Base-by-base conservation (phyloP, 805 yeast species). In the Cyberlindnera misumaiensis region DNA sequence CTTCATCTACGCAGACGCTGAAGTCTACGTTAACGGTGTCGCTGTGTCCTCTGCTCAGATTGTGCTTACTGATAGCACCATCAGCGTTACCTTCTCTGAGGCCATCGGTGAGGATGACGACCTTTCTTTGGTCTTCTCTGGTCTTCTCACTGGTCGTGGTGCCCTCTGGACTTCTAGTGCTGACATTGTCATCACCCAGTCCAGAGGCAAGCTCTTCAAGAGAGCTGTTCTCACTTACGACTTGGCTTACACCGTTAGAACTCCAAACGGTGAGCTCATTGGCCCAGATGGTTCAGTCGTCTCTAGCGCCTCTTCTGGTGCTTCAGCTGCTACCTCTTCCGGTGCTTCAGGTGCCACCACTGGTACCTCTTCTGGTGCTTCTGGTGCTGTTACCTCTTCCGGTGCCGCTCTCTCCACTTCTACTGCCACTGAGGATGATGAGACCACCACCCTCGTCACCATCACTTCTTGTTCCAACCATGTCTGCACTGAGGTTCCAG, bases 381-480 rank as follows among this genome's bases (percentile, higher is more conserved):
- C 47, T n/a, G 40, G 18, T 28, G 35, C 30, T 20, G 36, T 29
- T 26, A 35, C 44, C 17, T 42, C 58, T 37, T 60, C 64, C 36
- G 43, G 51, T 28, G 46, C 39, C 36, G 34, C 46, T 17, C 34
- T 37, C 14, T 12, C 28, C 27, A 35, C 40, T 9, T 40, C 47
- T 15, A 42, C 45, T 35, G 36, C 39, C 32, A 45, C 56, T 30
- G 49, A 34, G 9, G 32, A 25, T 24, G 32, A 44, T 5, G 29
- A 34, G 15, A 36, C 47, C 10, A 38, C 48, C 25, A 41, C 48
- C 24, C 39, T 37, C n/a, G 32, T 42, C 24, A 45, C 47, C 11
- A 16, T 43, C 17, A 61, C 65, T 17, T 53, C 58, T n/a, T 60
- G 64, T 43, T 42, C 51, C 10, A 47, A 48, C 38, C 48, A 56